Evolutionary conservation across 2,329 filamentous ascomycete genomes (phyloP), one percentile per base, ranked within the genome.

Genomic region (Xylariaceae sp.): DNA sequence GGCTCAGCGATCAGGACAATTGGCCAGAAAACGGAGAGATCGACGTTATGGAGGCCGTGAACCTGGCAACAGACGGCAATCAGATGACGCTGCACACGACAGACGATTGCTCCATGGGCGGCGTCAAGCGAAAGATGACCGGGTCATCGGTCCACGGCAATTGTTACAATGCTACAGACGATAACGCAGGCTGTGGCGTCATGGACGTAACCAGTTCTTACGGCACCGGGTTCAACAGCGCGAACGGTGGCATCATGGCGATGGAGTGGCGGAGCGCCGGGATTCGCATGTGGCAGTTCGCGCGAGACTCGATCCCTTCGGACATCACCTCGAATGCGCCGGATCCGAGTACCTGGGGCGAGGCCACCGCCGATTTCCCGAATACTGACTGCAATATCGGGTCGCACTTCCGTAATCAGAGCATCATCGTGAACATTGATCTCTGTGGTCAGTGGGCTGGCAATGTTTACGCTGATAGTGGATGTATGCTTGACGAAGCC

Each of bases 21-120:
- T 86, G 84, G 85, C 84, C 86, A 3, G 60, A 65, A 5, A 75
- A 86, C 57, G 84, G 84, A 53, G 85, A 88, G 66, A 85, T 86
- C 54, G 83, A 86, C 63, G 63, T 86, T 19, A 75, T 86, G 66
- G 83, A 86, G 65, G 73, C 80, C 9, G 75, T 76, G 49, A 85
- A 86, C 66, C 66, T 74, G 45, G 82, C 71, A 38, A 70, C 67
- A 2, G 68, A 74, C 14, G 82, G 83, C 31, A 85, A 84, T 63
- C 73, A 77, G 56, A 76, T 86, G 69, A 81, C 81, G 3, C 72
- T 87, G 41, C 83, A 87, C 70, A 83, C 82, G 2, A 77, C 69
- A 2, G 55, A 69, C 0, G 68, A 68, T 11, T 84, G 81, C 60
- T 75, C 72, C 50, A 82, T 81, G 70, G 66, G 74, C 43, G 79